Conservation (phyloP, 805 yeast genomes). For the Yamadazyma sp. region DNA sequence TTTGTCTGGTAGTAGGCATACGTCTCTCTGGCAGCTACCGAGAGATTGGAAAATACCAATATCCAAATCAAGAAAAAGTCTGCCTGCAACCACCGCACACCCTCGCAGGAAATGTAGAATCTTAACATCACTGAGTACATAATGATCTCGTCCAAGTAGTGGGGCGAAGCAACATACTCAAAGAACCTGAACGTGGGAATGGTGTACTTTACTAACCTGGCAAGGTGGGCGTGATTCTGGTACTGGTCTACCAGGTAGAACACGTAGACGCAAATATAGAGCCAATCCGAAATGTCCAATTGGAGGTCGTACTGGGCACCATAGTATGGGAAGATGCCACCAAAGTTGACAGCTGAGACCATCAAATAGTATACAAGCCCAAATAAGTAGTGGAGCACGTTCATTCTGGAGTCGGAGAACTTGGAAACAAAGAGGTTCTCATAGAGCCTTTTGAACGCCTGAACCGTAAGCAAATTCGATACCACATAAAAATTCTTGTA, state of each 20-base stretch:
- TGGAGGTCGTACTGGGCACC: slow-evolving; percentile 11
- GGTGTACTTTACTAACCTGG: slow-evolving; percentile 53
- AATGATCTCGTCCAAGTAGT: slow-evolving; percentile 64
- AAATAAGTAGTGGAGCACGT: slow-evolving; percentile 62
- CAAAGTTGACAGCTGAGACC: slow-evolving; percentile 40
- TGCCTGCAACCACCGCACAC: slow-evolving; percentile 19
- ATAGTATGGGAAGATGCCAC: slow-evolving; percentile 20
- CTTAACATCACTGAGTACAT: slow-evolving; percentile 46
- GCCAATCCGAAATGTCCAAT: slow-evolving; percentile 20
- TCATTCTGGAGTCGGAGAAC: slow-evolving; percentile 55
- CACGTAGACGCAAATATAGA: slow-evolving; percentile 38
- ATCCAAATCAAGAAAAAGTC: slow-evolving; percentile 24
- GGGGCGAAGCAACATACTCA: slow-evolving; percentile 57
- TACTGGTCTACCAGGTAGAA: slow-evolving; percentile 56
- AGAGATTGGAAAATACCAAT: slow-evolving; percentile 48
- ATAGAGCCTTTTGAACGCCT: slow-evolving; percentile 52
- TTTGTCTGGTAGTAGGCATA: slow-evolving; percentile 43
- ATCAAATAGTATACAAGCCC: slow-evolving; percentile 61
- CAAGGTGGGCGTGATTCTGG: slow-evolving; percentile 49
- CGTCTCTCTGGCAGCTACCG: slow-evolving; percentile 56
- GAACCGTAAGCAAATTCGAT: slow-evolving; percentile 35
- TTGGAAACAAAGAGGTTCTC: slow-evolving; percentile 55
- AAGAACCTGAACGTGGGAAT: slow-evolving; percentile 55
- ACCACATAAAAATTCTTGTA: slow-evolving; percentile 22
- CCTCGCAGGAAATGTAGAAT: slow-evolving; percentile 18